Base-by-base conservation (phyloP, 2,329 filamentous ascomycete genomes). In the Ophiocordyceps sinensis region DNA sequence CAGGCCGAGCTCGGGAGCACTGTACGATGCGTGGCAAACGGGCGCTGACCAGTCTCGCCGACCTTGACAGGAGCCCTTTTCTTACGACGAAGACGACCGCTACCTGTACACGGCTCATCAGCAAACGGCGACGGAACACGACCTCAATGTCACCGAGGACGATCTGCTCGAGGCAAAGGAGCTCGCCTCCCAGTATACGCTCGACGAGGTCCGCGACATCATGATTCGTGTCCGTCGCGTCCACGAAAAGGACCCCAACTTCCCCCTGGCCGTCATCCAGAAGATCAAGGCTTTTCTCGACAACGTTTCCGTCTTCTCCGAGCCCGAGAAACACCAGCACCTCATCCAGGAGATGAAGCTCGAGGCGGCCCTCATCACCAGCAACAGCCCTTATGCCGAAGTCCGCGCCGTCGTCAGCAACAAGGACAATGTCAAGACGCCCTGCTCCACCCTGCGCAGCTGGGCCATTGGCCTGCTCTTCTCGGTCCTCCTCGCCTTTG, bases 361-460 rank as follows among this genome's bases (percentile, higher is more conserved):
- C 19, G 68, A 74, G 53, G 67, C 68, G 1, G 69, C 69, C 3
- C 59, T 74, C 43, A 70, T 73, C 45, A 70, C 64, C 38, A 69
- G 69, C 48, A 69, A 73, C 51, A 73, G 69, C 37, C 73, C 73
- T 3, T 77, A 75, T 47, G 65, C 72, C 43, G 71, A 75, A 51
- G 70, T 73, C 23, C 68, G 71, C 39, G 68, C 71, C 30, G 70
- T 73, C 3, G 70, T 74, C 15, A 66, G 68, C 51, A 74, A 75
- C 49, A 69, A 71, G 41, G 73, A 77, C 51, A 65, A 73, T 41
- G 60, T 64, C 2, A 54, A 47, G 4, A 57, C 63, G 5, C 71
- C 70, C 4, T 68, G 63, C 43, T 73, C 71, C 15, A 77, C 73
- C 1, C 64, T 76, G 38, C 68, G 72, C 11, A 67, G 66, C 41